Base-by-base conservation (phyloP, 345 rosid species). In the Linum lewisii region DNA sequence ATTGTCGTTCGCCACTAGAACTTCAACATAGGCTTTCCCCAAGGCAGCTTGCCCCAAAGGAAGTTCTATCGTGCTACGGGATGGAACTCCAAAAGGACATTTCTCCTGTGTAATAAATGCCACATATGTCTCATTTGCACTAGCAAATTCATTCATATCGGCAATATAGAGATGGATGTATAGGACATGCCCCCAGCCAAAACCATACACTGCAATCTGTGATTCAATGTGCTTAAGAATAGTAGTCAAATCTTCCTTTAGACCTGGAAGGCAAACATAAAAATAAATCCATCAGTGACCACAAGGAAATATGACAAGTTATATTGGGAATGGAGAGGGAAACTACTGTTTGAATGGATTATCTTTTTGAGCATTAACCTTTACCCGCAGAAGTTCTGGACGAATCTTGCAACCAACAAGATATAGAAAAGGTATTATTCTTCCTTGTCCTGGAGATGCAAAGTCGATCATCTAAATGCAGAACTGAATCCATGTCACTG, bases 41-140 rank as follows among this genome's bases (percentile, higher is more conserved):
- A 85, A 59, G 70, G 84, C 90, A 4, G 63, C 86, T 73, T 85
- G 79, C 68, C 59, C 60, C 77, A 93, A 70, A 66, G 97, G 97
- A 64, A 93, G 77, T 76, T 90, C 96, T 53, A 93, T 73, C 22
- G 96, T 93, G 74, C 99, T 87, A 23, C 99, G 92, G 23, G 99
- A 93, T 66, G 99, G 99, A 80, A 93, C 97, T 76, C 99, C 99
- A 37, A 77, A 81, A 64, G 85, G 88, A 69, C 97, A 93, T 67
- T 82, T 87, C 60, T 82, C 97, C 69, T 85, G 95, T 15, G 92
- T 87, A 64, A 93, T 90, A 64, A 82, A 93, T 58, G 72, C 82
- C 69, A 85, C 86, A 73, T 93, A 89, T 10, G 85, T 90, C 73
- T 84, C 87, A 79, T 90, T 93, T 57, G 97, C 97, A 53, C 58